A percentile compares a stretch with the other conserved stretches of the same genome.
Evolutionary conservation across 352 stramenopile species (phyloP).

Genomic region (Phytophthora boehmeriae): DNA sequence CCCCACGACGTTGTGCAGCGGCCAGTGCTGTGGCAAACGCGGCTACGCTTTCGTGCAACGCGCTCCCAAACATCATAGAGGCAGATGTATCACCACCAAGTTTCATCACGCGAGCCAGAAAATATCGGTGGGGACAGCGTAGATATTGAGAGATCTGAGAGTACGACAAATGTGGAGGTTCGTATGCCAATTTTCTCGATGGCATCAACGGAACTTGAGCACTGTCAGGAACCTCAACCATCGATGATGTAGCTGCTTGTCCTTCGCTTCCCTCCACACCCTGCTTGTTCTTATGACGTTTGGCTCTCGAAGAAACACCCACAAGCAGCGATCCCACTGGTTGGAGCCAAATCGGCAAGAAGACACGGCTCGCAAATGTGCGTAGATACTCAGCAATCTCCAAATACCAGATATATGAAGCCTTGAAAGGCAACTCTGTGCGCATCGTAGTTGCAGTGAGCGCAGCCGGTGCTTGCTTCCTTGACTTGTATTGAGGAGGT

Average conservation of each 20-base stretch:
- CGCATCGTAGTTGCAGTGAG: background rate
- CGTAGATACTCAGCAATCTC: conserved; percentile 20
- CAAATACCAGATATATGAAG: conserved; percentile 17
- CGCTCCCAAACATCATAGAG: conserved; percentile 77
- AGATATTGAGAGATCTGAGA: conserved; percentile 84
- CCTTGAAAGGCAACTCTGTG: background rate
- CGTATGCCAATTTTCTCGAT: conserved; percentile 30
- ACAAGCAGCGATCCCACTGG: background rate
- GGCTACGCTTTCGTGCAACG: conserved; percentile 75
- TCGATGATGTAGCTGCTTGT: background rate
- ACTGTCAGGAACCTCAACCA: background rate
- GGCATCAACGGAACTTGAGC: background rate
- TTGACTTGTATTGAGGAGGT: background rate
- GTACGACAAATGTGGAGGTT: conserved; percentile 77
- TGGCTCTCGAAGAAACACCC: conserved; percentile 1
- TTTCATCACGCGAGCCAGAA: conserved; percentile 70
- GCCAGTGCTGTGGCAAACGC: conserved; percentile 44
- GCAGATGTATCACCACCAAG: conserved; percentile 50
- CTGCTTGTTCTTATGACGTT: conserved; percentile 1
- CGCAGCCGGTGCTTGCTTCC: background rate
- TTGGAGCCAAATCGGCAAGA: conserved; percentile 37
- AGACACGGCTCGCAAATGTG: conserved; percentile 37
- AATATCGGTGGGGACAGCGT: conserved; percentile 83
- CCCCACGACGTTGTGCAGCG: conserved; percentile 6
- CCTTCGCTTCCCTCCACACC: background rate